phyloP scores from a whole-genome alignment of 2,329 filamentous ascomycete species.

The Cordyceps pruinosa region DNA sequence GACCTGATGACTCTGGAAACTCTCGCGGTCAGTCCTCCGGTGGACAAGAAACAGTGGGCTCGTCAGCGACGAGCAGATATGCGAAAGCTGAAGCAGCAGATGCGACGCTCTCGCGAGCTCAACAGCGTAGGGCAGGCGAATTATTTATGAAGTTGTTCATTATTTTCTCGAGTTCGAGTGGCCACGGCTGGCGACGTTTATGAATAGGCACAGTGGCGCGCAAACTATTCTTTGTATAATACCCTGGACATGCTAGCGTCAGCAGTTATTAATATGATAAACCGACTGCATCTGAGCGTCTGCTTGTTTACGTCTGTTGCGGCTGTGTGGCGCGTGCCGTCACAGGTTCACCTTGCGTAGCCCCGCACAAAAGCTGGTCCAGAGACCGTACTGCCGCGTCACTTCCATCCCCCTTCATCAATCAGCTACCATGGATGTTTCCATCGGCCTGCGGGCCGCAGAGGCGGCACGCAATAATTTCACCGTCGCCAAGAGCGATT shows the following conservation, averaged over 20 bases:
- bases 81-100: conserved; percentile 29
- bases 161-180: conserved; percentile 3
- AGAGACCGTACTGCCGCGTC: neutral
- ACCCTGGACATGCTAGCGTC: conserved; percentile 8
- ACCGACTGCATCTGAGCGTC: neutral
- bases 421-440: neutral
- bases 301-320: neutral
- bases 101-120: conserved; percentile 27
- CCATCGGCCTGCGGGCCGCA: conserved; percentile 2
- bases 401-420: neutral
- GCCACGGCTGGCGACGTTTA: neutral
- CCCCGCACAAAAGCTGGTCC: conserved; percentile 1
- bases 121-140: conserved; percentile 6
- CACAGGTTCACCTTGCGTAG: neutral
- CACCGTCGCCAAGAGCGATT: conserved; percentile 21
- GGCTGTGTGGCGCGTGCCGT: neutral
- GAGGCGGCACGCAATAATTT: conserved; percentile 23
- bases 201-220: neutral
- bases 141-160: neutral
- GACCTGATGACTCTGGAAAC: conserved; percentile 46
- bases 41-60: conserved; percentile 21
- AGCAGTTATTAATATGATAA: conserved; percentile 1
- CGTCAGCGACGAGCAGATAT: conserved; percentile 26
- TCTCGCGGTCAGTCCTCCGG: conserved; percentile 28
- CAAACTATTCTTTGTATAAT: conserved; percentile 6